phyloP scores from a whole-genome alignment of 1,139 yeast species.

The Saccharomyces hybrid region DNA sequence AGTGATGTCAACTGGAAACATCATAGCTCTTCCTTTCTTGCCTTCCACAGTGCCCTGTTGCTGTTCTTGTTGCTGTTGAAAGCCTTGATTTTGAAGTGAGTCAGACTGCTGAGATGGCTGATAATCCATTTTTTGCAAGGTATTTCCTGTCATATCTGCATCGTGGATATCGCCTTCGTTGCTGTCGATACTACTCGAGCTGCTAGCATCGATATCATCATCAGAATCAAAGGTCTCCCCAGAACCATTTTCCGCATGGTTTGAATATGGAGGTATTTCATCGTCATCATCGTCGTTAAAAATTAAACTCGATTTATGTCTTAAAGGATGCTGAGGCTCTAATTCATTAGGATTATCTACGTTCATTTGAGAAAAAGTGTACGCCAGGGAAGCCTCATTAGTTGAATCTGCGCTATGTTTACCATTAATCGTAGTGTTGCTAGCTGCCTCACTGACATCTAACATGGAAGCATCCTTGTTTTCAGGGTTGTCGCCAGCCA shows the following conservation, averaged over 20 bases:
- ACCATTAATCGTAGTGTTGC: neutral
- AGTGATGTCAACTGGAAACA: constrained; percentile 69
- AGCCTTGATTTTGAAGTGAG: neutral
- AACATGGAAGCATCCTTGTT: constrained; percentile 7
- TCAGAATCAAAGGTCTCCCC: constrained; percentile 10
- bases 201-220: constrained; percentile 2
- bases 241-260: constrained; percentile 11
- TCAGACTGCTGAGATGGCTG: constrained; percentile 5
- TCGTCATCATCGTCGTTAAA: constrained; percentile 19
- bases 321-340: constrained; percentile 10
- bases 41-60: neutral
- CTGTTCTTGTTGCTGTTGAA: neutral
- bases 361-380: constrained; percentile 30
- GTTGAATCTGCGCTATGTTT: neutral
- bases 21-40: constrained; percentile 7
- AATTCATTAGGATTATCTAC: constrained; percentile 24
- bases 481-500: neutral
- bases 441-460: constrained; percentile 4
- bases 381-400: constrained; percentile 15
- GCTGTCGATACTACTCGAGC: constrained; percentile 6
- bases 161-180: constrained; percentile 3
- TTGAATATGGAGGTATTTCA: constrained; percentile 14
- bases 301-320: constrained; percentile 14
- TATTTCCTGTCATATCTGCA: constrained; percentile 4
- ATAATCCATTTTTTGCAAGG: constrained; percentile 5